A percentile compares a stretch with the other conserved stretches of the same genome.
Evolutionary conservation across 805 yeast genomes (phyloP).

Genomic region (Lipomyces anomalus): DNA sequence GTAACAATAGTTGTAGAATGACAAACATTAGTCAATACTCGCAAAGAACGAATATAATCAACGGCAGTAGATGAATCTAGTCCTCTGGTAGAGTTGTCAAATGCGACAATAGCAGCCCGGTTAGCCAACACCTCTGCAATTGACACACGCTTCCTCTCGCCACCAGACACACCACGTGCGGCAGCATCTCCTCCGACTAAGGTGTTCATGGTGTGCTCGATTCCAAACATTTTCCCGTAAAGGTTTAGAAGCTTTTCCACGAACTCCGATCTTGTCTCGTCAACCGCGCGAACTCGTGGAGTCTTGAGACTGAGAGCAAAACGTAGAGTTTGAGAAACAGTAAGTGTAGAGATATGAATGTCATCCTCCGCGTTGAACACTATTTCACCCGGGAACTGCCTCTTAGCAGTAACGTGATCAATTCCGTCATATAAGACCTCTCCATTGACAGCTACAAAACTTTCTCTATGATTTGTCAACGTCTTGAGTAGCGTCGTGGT

Average conservation of each 20-base stretch:
- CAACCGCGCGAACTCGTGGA: constrained; percentile 55
- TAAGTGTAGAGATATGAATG: constrained; percentile 60
- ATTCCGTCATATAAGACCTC: constrained; percentile 59
- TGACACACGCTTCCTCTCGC: constrained; percentile 67
- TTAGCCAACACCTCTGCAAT: constrained; percentile 49
- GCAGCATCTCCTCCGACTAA: constrained; percentile 57
- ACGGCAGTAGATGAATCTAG: constrained; percentile 66
- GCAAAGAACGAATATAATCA: constrained; percentile 56
- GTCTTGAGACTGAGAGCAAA: constrained; percentile 60
- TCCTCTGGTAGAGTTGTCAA: constrained; percentile 70
- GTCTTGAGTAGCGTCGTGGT: constrained; percentile 39
- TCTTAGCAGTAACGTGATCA: constrained; percentile 52
- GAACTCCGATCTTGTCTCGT: constrained; percentile 44
- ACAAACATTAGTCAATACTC: constrained; percentile 52
- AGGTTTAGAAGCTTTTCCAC: constrained; percentile 51
- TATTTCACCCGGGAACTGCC: constrained; percentile 61
- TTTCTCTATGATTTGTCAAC: constrained; percentile 47
- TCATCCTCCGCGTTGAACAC: constrained; percentile 66
- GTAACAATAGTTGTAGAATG: constrained; percentile 57
- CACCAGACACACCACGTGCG: constrained; percentile 67
- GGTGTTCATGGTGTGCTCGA: constrained; percentile 51
- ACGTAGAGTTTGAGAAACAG: constrained; percentile 59
- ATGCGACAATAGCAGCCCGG: constrained; percentile 51
- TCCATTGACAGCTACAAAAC: constrained; percentile 41
- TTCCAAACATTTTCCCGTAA: constrained; percentile 49